These are phyloP conservation scores for Ophiocordyceps unilateralis DNA, from an alignment of 2,329 filamentous ascomycete genomes.

Conservation along the genomic window DNA sequence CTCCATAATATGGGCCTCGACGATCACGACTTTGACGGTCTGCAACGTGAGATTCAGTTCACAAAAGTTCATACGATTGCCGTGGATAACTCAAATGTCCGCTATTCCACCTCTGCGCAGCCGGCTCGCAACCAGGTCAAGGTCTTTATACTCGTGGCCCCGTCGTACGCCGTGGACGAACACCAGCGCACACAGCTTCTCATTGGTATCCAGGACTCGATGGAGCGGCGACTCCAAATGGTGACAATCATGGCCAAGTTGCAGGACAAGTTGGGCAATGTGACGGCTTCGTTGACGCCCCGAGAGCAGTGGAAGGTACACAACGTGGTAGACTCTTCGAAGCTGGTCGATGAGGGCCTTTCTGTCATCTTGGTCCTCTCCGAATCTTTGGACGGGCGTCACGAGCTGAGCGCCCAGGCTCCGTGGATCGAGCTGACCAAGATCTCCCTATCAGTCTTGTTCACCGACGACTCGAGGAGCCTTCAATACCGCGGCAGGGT, in stretches of 20 bases:
- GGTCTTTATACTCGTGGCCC: conserved; percentile 50
- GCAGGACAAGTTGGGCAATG: conserved; percentile 13
- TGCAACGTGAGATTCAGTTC: conserved; percentile 56
- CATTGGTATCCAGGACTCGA: conserved; percentile 52
- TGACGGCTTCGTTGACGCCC: conserved; percentile 11
- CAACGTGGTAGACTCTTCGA: conserved; percentile 57
- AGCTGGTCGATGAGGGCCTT: conserved; percentile 47
- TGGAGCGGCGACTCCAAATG: conserved; percentile 50
- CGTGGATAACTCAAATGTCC: conserved; percentile 41
- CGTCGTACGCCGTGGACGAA: conserved; percentile 35
- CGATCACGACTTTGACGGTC: conserved; percentile 52
- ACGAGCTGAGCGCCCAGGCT: conserved; percentile 54
- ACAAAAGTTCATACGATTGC: conserved; percentile 53
- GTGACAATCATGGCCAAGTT: conserved; percentile 43
- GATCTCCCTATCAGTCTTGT: conserved; percentile 43
- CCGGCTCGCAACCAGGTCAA: conserved; percentile 37
- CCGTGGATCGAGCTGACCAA: conserved; percentile 59
- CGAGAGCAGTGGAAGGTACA: conserved; percentile 41
- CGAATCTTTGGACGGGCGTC: conserved; percentile 42
- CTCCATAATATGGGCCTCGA: conserved; percentile 57
- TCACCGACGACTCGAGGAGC: conserved; percentile 40
- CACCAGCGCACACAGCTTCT: conserved; percentile 37
- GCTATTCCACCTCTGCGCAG: conserved; percentile 37
- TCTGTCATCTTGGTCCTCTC: conserved; percentile 55
- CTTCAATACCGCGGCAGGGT: conserved; percentile 37